These are phyloP conservation scores for Cardamine occulta DNA, from an alignment of 345 rosid species.

Conservation along the genomic window DNA sequence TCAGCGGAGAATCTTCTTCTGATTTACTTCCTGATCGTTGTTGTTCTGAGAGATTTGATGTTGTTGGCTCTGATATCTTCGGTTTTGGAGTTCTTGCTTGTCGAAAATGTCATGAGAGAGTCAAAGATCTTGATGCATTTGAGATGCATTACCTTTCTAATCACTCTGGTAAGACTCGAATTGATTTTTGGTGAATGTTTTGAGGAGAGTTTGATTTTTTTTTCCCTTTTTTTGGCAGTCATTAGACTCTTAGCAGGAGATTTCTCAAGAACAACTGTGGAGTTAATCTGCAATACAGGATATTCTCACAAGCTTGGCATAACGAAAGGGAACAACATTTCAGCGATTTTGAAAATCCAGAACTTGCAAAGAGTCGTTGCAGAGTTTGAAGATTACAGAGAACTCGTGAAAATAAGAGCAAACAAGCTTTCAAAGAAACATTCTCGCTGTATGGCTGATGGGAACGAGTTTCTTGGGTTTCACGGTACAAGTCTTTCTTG, in stretches of 20 bases:
- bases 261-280: conserved; percentile 68
- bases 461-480: conserved; percentile 74
- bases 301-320: conserved; percentile 31
- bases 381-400: conserved; percentile 68
- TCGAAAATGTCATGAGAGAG: conserved; percentile 54
- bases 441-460: conserved; percentile 77
- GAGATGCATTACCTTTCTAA: conserved; percentile 61
- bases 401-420: conserved; percentile 58
- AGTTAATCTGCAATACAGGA: conserved; percentile 58
- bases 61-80: conserved; percentile 34
- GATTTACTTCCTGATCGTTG: conserved; percentile 17
- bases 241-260: conserved; percentile 64
- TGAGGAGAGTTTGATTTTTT: neutral
- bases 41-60: conserved; percentile 39
- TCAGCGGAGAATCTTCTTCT: conserved; percentile 31
- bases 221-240: conserved; percentile 39
- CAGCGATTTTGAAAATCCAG: conserved; percentile 58
- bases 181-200: neutral
- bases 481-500: conserved; percentile 59
- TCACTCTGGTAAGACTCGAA: conserved; percentile 60
- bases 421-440: conserved; percentile 57
- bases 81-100: conserved; percentile 46
- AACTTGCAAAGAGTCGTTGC: conserved; percentile 56
- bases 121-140: conserved; percentile 51
- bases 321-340: conserved; percentile 40